Base-by-base conservation (phyloP, 202 grass and related monocot genomes). In the Musa balbisiana region DNA sequence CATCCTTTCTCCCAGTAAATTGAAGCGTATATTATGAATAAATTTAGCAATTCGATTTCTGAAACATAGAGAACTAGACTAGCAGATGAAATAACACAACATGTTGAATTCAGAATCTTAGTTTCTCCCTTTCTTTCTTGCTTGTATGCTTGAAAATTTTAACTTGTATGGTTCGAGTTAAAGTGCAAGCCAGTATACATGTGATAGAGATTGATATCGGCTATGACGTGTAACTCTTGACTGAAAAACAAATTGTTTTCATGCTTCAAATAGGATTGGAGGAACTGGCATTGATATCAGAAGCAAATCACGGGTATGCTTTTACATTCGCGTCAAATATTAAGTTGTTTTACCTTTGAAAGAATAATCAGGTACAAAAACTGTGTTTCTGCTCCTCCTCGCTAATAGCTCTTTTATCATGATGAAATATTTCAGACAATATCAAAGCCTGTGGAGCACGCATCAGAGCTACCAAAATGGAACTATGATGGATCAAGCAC, bases 401-500 rank as follows among this genome's bases (percentile, higher is more conserved):
- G 27, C 11, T 68, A 64, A 62, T 52, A 55, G 33, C 19, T 74
- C 26, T 52, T 8, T 53, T 71, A 75, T 10, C 51, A 64, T 67
- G 63, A 27, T 51, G 26, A 43, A 33, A 52, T 65, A 73, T 55
- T 69, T 55, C 82, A 99, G 95, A 99, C 95, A 9, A 29, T 99
- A 68, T 78, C 87, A 0, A 90, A 76, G 55, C 91, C 89, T 20
- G 91, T 99, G 66, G 91, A 92, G 85, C 87, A 90, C 82, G 85
- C 95, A 6, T 99, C 85, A 1, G 95, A 99, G 74, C 83, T 99
- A 52, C 91, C 95, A 1, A 99, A 92, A 78, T 99, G 95, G 95
- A 99, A 99, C 67, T 99, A 92, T 3, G 95, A 99, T 60, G 95
- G 95, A 78, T 99, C 95, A 68, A 99, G 95, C 87, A 99, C 95